Evolutionary conservation across 139 green algal genomes (phyloP).

Genomic region (Zygnema circumcarinatum): DNA sequence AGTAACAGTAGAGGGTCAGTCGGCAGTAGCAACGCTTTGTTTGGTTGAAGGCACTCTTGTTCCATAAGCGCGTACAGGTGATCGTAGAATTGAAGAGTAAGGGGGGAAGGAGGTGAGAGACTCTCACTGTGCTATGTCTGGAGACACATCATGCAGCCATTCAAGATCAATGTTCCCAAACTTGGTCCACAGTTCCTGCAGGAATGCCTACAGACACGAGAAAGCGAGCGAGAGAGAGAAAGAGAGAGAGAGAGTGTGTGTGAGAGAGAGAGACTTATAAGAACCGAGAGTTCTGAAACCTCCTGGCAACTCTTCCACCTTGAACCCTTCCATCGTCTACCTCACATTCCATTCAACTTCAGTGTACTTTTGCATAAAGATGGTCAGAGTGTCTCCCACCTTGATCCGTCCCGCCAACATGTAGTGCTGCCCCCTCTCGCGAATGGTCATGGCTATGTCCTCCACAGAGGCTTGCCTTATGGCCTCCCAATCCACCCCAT

Average conservation of each 20-base stretch:
- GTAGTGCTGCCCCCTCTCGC: conserved; percentile 35
- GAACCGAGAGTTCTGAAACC: too few relatives aligned
- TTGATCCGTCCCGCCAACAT: conserved; percentile 51
- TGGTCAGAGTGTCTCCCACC: too few relatives aligned
- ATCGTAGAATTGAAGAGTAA: too few relatives aligned
- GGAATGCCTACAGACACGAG: conserved; percentile 31
- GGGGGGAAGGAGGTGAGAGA: background rate
- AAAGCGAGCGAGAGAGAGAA: background rate
- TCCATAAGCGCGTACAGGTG: too few relatives aligned
- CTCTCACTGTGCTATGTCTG: background rate
- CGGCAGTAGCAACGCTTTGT: too few relatives aligned
- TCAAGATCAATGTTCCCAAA: conserved; percentile 47
- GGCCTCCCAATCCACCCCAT: conserved; percentile 54
- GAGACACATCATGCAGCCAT: conserved; percentile 34
- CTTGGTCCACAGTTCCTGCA: conserved; percentile 20
- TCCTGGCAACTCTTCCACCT: too few relatives aligned
- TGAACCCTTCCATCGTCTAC: too few relatives aligned
- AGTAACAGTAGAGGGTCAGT: background rate
- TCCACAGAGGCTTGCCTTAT: conserved; percentile 6
- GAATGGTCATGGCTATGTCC: conserved; percentile 29
- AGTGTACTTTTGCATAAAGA: too few relatives aligned
- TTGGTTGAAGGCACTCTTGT: too few relatives aligned
- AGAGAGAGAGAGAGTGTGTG: too few relatives aligned
- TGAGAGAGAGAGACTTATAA: too few relatives aligned
- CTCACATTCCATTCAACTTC: too few relatives aligned